Evolutionary conservation across 2,329 filamentous ascomycete genomes (phyloP).

Genomic region (Penicillium occitanis): DNA sequence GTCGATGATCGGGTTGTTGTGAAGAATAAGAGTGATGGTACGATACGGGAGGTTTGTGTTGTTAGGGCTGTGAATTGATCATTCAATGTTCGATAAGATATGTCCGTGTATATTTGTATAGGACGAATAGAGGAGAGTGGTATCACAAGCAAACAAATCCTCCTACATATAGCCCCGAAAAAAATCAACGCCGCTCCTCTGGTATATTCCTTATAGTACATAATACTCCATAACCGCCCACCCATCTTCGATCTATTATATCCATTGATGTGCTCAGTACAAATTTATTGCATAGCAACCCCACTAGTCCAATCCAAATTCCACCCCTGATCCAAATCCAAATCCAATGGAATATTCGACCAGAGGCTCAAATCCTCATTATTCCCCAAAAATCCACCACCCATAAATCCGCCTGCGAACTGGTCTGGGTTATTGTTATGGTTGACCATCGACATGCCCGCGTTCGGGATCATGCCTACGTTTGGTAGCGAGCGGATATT

Average conservation of each 20-base stretch:
- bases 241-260: neutral
- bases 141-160: neutral
- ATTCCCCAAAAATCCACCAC: constrained; percentile 24
- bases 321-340: constrained; percentile 44
- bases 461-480: constrained; percentile 25
- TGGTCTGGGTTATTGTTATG: neutral
- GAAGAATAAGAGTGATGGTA: neutral
- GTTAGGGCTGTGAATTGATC: neutral
- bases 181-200: neutral
- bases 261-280: neutral
- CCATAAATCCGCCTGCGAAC: neutral
- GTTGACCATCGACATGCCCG: constrained; percentile 16
- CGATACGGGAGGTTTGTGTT: neutral
- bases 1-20: neutral
- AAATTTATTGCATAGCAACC: neutral
- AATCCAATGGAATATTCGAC: constrained; percentile 30
- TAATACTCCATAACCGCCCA: neutral
- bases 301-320: constrained; percentile 36
- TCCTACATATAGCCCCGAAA: too few species aligned
- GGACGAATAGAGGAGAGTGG: neutral
- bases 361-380: constrained; percentile 30
- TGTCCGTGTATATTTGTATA: neutral
- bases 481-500: constrained; percentile 25
- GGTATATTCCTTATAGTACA: neutral
- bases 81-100: too few species aligned